phyloP scores from a whole-genome alignment of 768 basidiomycete genomes.

The Lactarius deliciosus region DNA sequence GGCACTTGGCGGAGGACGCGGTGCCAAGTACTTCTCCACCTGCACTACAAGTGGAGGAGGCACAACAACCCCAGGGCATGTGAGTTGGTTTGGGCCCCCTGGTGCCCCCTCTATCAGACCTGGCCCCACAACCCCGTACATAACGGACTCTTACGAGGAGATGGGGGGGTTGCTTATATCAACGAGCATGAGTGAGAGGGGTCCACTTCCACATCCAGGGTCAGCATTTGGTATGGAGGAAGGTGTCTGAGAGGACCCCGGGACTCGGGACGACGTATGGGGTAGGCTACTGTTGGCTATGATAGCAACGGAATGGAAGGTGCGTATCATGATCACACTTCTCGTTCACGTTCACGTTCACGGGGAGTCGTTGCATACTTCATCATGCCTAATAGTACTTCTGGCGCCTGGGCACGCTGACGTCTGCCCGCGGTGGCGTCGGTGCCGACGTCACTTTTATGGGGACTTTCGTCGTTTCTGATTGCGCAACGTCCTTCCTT shows the following conservation, averaged over 20 bases:
- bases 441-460: neutral
- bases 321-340: neutral
- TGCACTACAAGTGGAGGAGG: neutral
- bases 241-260: neutral
- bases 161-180: constrained; percentile 1
- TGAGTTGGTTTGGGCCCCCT: no score
- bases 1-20: neutral
- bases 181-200: neutral
- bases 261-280: neutral
- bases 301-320: constrained; percentile 5
- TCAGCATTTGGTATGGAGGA: neutral
- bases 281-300: neutral
- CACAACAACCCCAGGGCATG: neutral
- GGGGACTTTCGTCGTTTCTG: neutral
- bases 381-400: neutral
- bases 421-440: constrained; percentile 3
- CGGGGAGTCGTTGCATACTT: neutral
- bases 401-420: neutral
- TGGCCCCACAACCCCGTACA: neutral
- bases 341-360: neutral
- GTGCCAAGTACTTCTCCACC: neutral
- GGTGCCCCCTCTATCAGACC: neutral
- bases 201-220: neutral
- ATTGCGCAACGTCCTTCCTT: neutral
- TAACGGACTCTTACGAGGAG: neutral